Conservation (phyloP, 2,329 filamentous ascomycete species). For the Phialophora tarda region DNA sequence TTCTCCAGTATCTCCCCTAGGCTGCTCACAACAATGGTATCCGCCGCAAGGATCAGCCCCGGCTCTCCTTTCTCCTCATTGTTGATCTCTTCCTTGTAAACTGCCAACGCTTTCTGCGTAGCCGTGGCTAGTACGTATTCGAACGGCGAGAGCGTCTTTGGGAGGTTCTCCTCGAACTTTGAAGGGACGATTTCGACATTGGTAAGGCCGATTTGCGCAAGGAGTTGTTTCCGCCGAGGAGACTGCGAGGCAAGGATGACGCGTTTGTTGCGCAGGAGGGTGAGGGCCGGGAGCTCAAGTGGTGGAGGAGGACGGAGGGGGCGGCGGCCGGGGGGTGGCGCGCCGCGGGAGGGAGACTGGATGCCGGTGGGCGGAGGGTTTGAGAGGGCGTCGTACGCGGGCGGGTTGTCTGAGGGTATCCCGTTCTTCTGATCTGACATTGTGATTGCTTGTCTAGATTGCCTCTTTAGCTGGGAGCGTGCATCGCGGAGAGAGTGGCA, state of each 20-base stretch:
- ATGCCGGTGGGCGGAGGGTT: conserved; percentile 29
- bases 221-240: conserved; percentile 79
- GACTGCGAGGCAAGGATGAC: conserved; percentile 91
- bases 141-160: conserved; percentile 78
- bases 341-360: conserved; percentile 16
- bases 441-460: background rate
- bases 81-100: conserved; percentile 67
- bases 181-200: conserved; percentile 86
- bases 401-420: conserved; percentile 34
- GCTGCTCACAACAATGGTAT: conserved; percentile 83
- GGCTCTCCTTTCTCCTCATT: conserved; percentile 69
- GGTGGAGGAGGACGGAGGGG: conserved; percentile 52
- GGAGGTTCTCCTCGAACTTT: conserved; percentile 80
- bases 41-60: conserved; percentile 83
- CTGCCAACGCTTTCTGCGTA: conserved; percentile 77
- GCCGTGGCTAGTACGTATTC: conserved; percentile 93
- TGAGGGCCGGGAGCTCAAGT: conserved; percentile 79
- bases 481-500: background rate
- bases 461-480: background rate
- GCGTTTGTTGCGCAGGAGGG: conserved; percentile 74
- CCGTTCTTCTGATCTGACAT: conserved; percentile 27
- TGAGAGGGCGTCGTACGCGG: conserved; percentile 37
- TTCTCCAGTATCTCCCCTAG: conserved; percentile 87
- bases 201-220: conserved; percentile 77
- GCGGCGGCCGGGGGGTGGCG: conserved; percentile 22